These are phyloP conservation scores for Tricholoma sp. DNA, from an alignment of 768 basidiomycete genomes.

Conservation along the genomic window DNA sequence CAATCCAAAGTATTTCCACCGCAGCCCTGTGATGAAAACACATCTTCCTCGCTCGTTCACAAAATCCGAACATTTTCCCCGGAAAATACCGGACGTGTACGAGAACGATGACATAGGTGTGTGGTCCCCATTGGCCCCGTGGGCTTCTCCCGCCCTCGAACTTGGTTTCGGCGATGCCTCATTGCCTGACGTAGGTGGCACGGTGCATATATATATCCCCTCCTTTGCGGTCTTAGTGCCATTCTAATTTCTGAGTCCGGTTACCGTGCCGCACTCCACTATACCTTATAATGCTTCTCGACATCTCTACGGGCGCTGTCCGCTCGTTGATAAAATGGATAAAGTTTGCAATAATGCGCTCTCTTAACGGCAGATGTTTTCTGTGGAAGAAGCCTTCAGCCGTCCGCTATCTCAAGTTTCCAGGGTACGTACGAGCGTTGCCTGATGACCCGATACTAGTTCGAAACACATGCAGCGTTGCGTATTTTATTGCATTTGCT, in stretches of 20 bases:
- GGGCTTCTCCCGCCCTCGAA: not conserved
- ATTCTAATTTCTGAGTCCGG: not conserved
- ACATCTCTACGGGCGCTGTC: not conserved
- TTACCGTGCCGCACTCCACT: not conserved
- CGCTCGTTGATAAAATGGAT: not conserved
- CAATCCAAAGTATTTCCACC: not conserved
- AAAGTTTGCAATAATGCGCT: not conserved
- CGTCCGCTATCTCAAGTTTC: too few species aligned
- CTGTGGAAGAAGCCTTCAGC: not conserved
- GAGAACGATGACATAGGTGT: not conserved
- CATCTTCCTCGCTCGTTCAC: not conserved
- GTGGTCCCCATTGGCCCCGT: not conserved
- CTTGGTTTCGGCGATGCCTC: not conserved
- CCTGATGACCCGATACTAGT: too few species aligned
- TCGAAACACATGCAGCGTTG: too few species aligned
- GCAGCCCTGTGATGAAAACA: not conserved
- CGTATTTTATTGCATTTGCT: too few species aligned
- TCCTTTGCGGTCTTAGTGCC: not conserved
- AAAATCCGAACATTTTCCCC: not conserved
- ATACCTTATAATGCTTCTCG: not conserved
- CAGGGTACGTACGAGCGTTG: too few species aligned
- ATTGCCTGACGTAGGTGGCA: not conserved
- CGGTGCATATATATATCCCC: not conserved
- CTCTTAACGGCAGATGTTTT: not conserved
- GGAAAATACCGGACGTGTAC: not conserved